Evolutionary conservation across 768 basidiomycete species (phyloP).

Genomic region (Boletus pseudopeckii): DNA sequence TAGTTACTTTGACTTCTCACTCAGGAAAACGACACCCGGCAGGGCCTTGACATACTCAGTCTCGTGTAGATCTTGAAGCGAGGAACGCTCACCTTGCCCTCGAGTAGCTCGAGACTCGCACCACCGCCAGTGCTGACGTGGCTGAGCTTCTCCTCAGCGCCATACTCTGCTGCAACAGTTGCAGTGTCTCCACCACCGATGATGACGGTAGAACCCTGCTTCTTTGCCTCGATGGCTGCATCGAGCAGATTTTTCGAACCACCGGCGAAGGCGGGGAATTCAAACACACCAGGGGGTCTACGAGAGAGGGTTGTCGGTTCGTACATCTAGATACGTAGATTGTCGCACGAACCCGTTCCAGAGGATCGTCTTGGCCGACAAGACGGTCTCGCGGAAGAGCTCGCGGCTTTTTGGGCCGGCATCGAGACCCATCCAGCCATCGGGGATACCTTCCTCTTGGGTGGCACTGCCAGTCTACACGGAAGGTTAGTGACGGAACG

Average conservation of each 20-base stretch:
- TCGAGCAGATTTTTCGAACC: slow-evolving; percentile 85
- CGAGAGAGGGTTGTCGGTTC: slow-evolving; percentile 4
- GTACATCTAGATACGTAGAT: not conserved
- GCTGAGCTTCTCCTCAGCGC: slow-evolving; percentile 83
- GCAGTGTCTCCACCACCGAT: slow-evolving; percentile 96
- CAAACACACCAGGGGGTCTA: slow-evolving; percentile 97
- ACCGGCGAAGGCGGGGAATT: slow-evolving; percentile 86
- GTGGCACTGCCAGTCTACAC: slow-evolving; percentile 68
- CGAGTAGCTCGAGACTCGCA: slow-evolving; percentile 90
- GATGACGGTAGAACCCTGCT: slow-evolving; percentile 86
- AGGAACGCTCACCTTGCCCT: slow-evolving; percentile 78
- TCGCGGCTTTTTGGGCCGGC: slow-evolving; percentile 81
- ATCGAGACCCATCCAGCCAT: slow-evolving; percentile 94
- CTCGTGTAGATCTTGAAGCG: not conserved
- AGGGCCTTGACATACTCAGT: slow-evolving; percentile 50
- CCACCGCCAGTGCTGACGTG: slow-evolving; percentile 97
- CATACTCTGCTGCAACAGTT: slow-evolving; percentile 88
- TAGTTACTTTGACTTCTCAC: slow-evolving; percentile 54
- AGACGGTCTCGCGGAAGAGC: slow-evolving; percentile 74
- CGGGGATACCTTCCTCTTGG: slow-evolving; percentile 84
- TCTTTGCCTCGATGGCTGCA: slow-evolving; percentile 81
- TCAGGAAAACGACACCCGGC: slow-evolving; percentile 89
- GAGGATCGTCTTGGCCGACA: slow-evolving; percentile 90
- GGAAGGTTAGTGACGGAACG: slow-evolving; percentile 2
- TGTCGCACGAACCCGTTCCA: slow-evolving; percentile 77